These are phyloP conservation scores for Trichosanthes truncata DNA, from an alignment of 306 rosid genomes.

Conservation along the genomic window DNA sequence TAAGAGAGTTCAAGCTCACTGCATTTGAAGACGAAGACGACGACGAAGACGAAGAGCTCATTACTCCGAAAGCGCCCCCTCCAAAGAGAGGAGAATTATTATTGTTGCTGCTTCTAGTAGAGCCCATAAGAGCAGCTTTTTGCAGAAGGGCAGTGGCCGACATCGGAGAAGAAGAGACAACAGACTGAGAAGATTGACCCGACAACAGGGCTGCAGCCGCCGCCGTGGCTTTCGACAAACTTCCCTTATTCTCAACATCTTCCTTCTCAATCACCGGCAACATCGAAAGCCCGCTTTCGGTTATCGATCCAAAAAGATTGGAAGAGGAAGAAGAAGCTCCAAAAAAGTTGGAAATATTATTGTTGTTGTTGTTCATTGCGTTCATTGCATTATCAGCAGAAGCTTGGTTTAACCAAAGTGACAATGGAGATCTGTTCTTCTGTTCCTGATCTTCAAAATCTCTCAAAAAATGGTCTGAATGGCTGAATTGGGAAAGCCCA, in stretches of 20 bases:
- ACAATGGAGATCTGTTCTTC: conserved; percentile 44
- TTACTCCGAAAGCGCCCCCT: conserved; percentile 41
- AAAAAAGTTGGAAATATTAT: conserved; percentile 14
- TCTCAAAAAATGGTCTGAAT: conserved; percentile 14
- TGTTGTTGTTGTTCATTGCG: conserved; percentile 17
- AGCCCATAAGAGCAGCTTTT: conserved; percentile 40
- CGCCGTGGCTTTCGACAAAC: not conserved
- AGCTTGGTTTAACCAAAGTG: conserved; percentile 67
- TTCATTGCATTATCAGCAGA: conserved; percentile 26
- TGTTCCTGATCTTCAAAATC: conserved; percentile 38
- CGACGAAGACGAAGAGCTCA: conserved; percentile 34
- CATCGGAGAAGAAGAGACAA: conserved; percentile 47
- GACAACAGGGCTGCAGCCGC: not conserved
- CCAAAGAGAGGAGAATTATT: conserved; percentile 27
- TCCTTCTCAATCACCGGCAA: conserved; percentile 29
- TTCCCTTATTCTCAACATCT: conserved; percentile 17
- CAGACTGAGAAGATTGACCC: conserved; percentile 9
- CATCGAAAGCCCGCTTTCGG: conserved; percentile 5
- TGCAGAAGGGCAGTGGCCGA: conserved; percentile 43
- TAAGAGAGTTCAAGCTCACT: conserved; percentile 20
- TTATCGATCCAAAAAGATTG: conserved; percentile 29
- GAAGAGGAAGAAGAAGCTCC: conserved; percentile 27
- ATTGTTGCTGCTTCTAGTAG: conserved; percentile 25
- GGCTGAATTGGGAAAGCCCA: conserved; percentile 28
- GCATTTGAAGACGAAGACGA: conserved; percentile 32